phyloP scores from a whole-genome alignment of 306 rosid genomes.

The Erythrophleum fordii region DNA sequence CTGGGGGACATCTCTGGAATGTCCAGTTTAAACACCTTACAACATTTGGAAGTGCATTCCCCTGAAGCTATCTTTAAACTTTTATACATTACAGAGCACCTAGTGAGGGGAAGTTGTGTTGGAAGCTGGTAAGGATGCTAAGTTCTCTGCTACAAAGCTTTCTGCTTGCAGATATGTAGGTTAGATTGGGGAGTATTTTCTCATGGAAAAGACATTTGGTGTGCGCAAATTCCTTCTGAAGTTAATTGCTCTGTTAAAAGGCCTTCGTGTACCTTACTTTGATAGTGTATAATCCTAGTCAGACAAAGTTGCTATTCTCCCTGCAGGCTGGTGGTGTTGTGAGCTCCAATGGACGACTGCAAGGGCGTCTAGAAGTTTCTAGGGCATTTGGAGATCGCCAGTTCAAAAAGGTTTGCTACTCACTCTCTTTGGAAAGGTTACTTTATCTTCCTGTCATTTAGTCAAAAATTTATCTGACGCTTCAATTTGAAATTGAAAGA shows the following conservation, averaged over 20 bases:
- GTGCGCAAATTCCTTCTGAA: not conserved
- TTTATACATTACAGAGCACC: not conserved
- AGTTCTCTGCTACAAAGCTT: not conserved
- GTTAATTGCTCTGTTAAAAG: not conserved
- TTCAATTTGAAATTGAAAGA: not conserved
- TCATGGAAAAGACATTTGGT: not conserved
- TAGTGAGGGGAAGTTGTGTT: not conserved
- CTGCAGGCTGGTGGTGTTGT: conserved; percentile 87
- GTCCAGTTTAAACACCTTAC: not conserved
- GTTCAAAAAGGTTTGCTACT: conserved; percentile 74
- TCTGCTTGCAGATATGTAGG: not conserved
- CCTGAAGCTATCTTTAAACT: not conserved
- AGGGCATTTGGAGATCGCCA: conserved; percentile 92
- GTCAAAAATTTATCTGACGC: conserved; percentile 12
- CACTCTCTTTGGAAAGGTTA: conserved; percentile 9
- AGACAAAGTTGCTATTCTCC: conserved; percentile 19
- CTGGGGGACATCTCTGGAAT: not conserved
- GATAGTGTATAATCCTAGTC: not conserved
- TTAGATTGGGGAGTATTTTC: not conserved
- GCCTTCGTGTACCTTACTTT: not conserved
- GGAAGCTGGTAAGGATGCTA: not conserved
- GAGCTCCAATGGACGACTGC: conserved; percentile 84
- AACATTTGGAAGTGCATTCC: not conserved
- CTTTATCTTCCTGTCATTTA: conserved; percentile 11
- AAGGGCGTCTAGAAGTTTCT: conserved; percentile 92